Conservation (phyloP, 768 basidiomycete genomes). For the Kwoniella mangroviensis region DNA sequence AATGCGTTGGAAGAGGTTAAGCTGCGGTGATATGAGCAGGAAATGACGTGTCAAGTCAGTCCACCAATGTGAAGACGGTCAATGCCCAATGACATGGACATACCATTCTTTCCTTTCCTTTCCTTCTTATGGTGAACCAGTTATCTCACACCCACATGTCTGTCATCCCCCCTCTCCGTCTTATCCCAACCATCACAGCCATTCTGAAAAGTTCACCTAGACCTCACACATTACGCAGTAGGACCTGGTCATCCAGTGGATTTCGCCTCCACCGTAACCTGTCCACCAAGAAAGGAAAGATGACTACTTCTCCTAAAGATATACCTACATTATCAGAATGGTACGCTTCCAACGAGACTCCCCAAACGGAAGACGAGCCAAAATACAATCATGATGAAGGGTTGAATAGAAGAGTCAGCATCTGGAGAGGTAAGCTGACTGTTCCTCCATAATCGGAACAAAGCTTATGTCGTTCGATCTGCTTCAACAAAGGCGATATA, state of each 20-base stretch:
- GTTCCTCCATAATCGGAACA: neutral
- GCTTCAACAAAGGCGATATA: conserved; percentile 51
- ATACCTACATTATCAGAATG: conserved; percentile 45
- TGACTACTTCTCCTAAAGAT: conserved; percentile 20
- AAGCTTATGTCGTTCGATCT: neutral
- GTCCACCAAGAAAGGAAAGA: neutral
- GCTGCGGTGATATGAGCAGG: neutral
- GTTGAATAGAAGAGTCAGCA: conserved; percentile 42
- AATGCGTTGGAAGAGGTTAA: no score
- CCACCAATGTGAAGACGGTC: neutral
- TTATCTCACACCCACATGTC: neutral
- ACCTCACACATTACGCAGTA: neutral
- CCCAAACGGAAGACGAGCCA: conserved; percentile 9
- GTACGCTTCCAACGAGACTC: conserved; percentile 26
- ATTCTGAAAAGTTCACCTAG: neutral
- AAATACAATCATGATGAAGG: conserved; percentile 21
- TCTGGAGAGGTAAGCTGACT: conserved; percentile 42
- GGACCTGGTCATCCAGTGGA: neutral
- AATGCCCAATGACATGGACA: no score
- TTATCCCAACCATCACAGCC: neutral
- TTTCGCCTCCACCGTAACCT: neutral
- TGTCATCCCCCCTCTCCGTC: neutral
- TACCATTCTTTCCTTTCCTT: neutral
- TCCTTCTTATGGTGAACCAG: neutral
- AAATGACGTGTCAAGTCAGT: conserved; percentile 10